Conservation (phyloP, 345 rosid species). For the Physaria fendleri region DNA sequence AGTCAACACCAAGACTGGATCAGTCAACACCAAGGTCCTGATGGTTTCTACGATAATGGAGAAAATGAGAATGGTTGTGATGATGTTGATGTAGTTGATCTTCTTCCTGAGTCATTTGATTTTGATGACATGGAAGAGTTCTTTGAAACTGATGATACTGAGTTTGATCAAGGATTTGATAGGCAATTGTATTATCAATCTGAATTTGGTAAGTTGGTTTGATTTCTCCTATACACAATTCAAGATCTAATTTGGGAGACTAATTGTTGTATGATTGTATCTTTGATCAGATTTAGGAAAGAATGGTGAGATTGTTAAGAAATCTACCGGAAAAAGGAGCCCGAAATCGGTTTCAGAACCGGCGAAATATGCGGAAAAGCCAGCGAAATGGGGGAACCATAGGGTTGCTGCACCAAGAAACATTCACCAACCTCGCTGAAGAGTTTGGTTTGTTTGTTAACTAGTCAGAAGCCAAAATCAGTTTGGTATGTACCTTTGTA, state of each 20-base stretch:
- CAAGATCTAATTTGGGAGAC: neutral
- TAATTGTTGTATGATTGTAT: neutral
- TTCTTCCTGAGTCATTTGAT: slow-evolving; percentile 65
- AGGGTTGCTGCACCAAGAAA: slow-evolving; percentile 38
- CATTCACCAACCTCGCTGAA: slow-evolving; percentile 55
- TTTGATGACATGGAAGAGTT: slow-evolving; percentile 49
- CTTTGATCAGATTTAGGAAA: slow-evolving; percentile 28
- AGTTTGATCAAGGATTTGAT: slow-evolving; percentile 35
- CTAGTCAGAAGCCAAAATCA: slow-evolving; percentile 18
- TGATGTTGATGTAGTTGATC: slow-evolving; percentile 37
- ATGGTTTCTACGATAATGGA: slow-evolving; percentile 49
- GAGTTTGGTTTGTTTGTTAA: slow-evolving; percentile 2
- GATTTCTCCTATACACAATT: no score
- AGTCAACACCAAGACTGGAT: no score
- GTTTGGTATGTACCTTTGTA: slow-evolving; percentile 19
- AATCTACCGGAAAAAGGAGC: slow-evolving; percentile 13
- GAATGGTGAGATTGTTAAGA: slow-evolving; percentile 31
- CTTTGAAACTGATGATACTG: slow-evolving; percentile 11
- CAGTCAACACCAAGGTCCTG: slow-evolving; percentile 47
- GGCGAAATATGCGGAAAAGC: slow-evolving; percentile 42
- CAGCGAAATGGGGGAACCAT: slow-evolving; percentile 35
- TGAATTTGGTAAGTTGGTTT: slow-evolving; percentile 15
- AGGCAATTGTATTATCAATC: slow-evolving; percentile 14
- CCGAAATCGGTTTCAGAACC: slow-evolving; percentile 23
- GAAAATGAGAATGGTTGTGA: no score